phyloP scores from a whole-genome alignment of 1,284 basidiomycete genomes.

The Moesziomyces sp. region DNA sequence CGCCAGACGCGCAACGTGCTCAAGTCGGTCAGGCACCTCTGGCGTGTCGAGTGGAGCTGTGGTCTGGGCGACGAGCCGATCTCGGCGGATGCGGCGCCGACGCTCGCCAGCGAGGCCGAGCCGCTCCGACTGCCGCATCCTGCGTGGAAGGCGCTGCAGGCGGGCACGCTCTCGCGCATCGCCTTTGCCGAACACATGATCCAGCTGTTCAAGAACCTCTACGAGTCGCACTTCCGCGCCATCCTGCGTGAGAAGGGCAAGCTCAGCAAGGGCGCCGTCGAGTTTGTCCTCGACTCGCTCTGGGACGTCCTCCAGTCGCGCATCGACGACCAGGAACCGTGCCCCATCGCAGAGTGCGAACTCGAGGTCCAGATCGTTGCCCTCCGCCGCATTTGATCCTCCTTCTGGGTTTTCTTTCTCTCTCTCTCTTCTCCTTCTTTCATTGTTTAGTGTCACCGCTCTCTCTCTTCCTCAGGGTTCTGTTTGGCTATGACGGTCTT shows the following conservation, averaged over 20 bases:
- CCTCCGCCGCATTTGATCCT: constrained; percentile 52
- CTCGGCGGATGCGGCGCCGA: constrained; percentile 15
- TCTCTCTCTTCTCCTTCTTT: not conserved
- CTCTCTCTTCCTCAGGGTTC: constrained; percentile 3
- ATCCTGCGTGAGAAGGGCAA: constrained; percentile 67
- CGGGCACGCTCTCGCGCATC: constrained; percentile 65
- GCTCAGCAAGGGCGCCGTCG: constrained; percentile 67
- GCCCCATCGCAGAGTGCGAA: constrained; percentile 62
- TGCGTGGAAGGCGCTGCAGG: constrained; percentile 67
- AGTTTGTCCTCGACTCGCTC: constrained; percentile 68
- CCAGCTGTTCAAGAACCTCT: constrained; percentile 69
- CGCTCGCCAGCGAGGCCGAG: constrained; percentile 50
- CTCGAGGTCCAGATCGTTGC: constrained; percentile 68
- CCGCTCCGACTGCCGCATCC: constrained; percentile 67
- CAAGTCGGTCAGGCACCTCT: constrained; percentile 65
- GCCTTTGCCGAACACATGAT: constrained; percentile 68
- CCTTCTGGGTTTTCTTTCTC: not conserved
- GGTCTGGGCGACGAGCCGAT: constrained; percentile 54
- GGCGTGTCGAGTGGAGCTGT: constrained; percentile 68
- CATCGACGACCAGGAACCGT: constrained; percentile 33
- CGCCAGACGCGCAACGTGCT: constrained; percentile 67
- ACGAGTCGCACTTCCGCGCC: constrained; percentile 68
- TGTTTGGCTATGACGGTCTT: constrained; percentile 17
- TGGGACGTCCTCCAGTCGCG: constrained; percentile 67
- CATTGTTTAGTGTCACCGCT: constrained; percentile 7